Base-by-base conservation (phyloP, 129 eudicot genomes). In the Ambrosia artemisiifolia region DNA sequence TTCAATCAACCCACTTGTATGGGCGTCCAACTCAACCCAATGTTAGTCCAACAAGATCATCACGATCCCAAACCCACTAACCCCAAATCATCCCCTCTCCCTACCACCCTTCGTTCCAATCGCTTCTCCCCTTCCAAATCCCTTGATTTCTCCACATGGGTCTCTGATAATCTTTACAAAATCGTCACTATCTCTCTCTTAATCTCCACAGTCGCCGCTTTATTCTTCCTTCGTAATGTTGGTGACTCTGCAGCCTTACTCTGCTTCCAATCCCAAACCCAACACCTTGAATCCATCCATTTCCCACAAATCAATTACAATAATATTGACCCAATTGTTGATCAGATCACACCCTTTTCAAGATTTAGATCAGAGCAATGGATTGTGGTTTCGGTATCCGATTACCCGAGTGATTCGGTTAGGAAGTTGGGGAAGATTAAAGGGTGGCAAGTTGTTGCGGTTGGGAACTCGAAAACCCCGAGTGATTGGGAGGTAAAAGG, bases 141-240 rank as follows among this genome's bases (percentile, higher is more conserved):
- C 54, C 91, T 88, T 2, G 91, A 91, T 83, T 88, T 86, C 40
- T 78, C 93, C 72, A 86, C 97, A 71, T 88, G 96, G 93, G 84
- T 81, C 5, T 86, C 88, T 48, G 97, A 91, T 14, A 88, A 91
- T 75, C 84, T 86, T 3, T 91, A 88, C 91, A 91, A 81, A 56
- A 78, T 88, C 60, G 73, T 91, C 53, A 59, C 87, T 0, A 60
- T 88, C 18, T 50, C 63, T 3, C 69, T 86, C 48, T 69, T 91
- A 0, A 69, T 91, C 65, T 48, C 79, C 62, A 85, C 93, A 50
- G 89, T 86, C 65, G 96, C 88, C 40, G 88, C 82, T 67, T 79
- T 88, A 3, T 91, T 88, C 87, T 91, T 80, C 87, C 85, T 91
- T 75, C 85, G 93, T 17, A 86, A 85, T 71, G 84, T 71, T 42